Conservation (phyloP, 108 stramenopile genomes). For the Cyclotella cryptica region DNA sequence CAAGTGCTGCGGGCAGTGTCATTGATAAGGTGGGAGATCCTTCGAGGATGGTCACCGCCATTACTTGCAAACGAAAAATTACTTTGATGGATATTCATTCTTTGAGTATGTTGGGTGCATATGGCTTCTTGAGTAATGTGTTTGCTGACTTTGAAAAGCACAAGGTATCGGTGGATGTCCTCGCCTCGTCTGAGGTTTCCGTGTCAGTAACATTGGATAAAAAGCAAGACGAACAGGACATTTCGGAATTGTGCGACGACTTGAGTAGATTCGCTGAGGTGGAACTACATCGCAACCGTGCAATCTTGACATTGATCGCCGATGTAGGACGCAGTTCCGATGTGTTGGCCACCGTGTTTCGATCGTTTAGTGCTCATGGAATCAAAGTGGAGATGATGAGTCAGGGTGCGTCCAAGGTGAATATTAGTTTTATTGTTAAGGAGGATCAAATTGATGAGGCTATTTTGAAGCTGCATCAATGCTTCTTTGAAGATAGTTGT, state of each 20-base stretch:
- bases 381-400: slow-evolving; percentile 95
- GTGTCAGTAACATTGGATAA: slow-evolving; percentile 97
- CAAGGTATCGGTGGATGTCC: slow-evolving; percentile 98
- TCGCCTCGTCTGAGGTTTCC: slow-evolving; percentile 97
- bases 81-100: slow-evolving; percentile 92
- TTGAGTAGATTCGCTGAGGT: slow-evolving; percentile 75
- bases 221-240: slow-evolving; percentile 72
- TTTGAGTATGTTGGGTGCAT: slow-evolving; percentile 96
- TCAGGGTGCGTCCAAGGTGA: slow-evolving; percentile 97
- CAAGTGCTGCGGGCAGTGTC: slow-evolving; percentile 87
- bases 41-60: slow-evolving; percentile 89
- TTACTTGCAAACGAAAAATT: slow-evolving; percentile 92
- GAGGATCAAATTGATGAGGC: slow-evolving; percentile 81
- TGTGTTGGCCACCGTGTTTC: slow-evolving; percentile 94
- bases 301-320: slow-evolving; percentile 94
- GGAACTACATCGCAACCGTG: slow-evolving; percentile 63
- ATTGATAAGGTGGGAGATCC: slow-evolving; percentile 73
- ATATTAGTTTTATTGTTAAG: slow-evolving; percentile 88
- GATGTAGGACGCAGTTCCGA: slow-evolving; percentile 90
- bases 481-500: slow-evolving; percentile 89
- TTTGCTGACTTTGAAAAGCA: slow-evolving; percentile 94
- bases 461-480: slow-evolving; percentile 76
- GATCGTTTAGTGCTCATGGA: slow-evolving; percentile 72
- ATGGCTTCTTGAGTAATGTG: slow-evolving; percentile 93
- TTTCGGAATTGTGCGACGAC: slow-evolving; percentile 57